Evolutionary conservation across 2,329 filamentous ascomycete species (phyloP), one percentile per base, ranked within the genome.

Genomic region (Cladosporium sp.): DNA sequence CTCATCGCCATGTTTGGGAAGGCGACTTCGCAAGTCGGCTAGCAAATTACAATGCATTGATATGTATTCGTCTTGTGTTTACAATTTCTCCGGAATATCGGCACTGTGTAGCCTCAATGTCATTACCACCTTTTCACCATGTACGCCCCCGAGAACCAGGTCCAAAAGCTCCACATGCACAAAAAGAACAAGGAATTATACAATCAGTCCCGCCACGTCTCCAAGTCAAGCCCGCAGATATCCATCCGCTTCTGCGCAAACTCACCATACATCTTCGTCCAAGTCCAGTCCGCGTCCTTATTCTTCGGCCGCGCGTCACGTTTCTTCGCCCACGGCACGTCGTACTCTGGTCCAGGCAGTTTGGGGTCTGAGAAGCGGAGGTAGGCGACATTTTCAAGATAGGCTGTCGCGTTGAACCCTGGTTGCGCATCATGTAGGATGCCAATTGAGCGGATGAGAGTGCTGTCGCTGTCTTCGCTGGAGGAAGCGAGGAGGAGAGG

Each of bases 141-240:
- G 7, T 8, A 9, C 13, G 8, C 22, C 2, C 4, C 40, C 7
- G n/a, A n/a, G n/a, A n/a, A n/a, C n/a, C n/a, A n/a, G n/a, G n/a
- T n/a, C 13, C 22, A n/a, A 45, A 15, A 28, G 15, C 42, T n/a
- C 35, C 35, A 37, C 4, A 47, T 47, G 28, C 28, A 48, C n/a
- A 13, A n/a, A 35, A 20, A 20, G 28, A 25, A 3, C 13, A 37
- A 25, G 36, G 9, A 34, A 34, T 10, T 8, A 49, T 22, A 36
- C 22, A 13, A 20, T 48, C 44, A 48, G 5, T 55, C 37, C 36
- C 65, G 60, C 70, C 75, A 78, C 20, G 64, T 66, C 67, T 80
- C 78, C 62, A 82, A 66, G 62, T 80, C 79, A 59, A 82, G 67
- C 50, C 78, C 79, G 65, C 79, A 82, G 50, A 80, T 74, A 57